A percentile compares a stretch with the other conserved stretches of the same genome.
Evolutionary conservation across 768 basidiomycete genomes (phyloP).

Genomic region (Mycena latifolia): DNA sequence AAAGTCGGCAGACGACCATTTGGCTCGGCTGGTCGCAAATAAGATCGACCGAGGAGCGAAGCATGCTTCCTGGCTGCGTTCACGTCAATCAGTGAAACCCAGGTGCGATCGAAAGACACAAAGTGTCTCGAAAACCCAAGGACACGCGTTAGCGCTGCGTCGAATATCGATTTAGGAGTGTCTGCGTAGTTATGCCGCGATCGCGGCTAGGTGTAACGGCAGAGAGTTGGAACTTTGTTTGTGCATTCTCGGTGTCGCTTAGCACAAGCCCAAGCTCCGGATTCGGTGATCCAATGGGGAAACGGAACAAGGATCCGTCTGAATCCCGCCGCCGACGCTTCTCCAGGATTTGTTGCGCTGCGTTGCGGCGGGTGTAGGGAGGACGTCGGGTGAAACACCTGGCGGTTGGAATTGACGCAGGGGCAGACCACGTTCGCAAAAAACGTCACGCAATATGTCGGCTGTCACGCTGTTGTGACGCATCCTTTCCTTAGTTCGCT

Average conservation of each 20-base stretch:
- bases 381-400: background rate
- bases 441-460: slow-evolving; percentile 7
- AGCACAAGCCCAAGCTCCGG: background rate
- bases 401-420: background rate
- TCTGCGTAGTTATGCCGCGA: background rate
- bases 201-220: slow-evolving; percentile 1
- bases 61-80: slow-evolving; percentile 17
- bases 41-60: slow-evolving; percentile 15
- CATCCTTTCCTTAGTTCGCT: slow-evolving; percentile 34
- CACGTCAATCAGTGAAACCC: slow-evolving; percentile 31
- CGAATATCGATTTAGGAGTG: slow-evolving; percentile 1
- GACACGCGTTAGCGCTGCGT: slow-evolving; percentile 26
- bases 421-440: slow-evolving; percentile 1
- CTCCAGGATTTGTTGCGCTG: background rate
- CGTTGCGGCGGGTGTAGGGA: too few relatives aligned
- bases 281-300: background rate
- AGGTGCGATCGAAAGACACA: slow-evolving; percentile 11
- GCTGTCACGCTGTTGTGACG: slow-evolving; percentile 24
- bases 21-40: slow-evolving; percentile 24
- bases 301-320: background rate
- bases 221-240: slow-evolving; percentile 10
- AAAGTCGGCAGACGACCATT: slow-evolving; percentile 14
- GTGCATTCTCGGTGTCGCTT: too few relatives aligned
- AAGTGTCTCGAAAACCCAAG: background rate
- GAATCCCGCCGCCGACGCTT: background rate